phyloP scores from a whole-genome alignment of 257 asterid genomes.

The Plantago ovata region DNA sequence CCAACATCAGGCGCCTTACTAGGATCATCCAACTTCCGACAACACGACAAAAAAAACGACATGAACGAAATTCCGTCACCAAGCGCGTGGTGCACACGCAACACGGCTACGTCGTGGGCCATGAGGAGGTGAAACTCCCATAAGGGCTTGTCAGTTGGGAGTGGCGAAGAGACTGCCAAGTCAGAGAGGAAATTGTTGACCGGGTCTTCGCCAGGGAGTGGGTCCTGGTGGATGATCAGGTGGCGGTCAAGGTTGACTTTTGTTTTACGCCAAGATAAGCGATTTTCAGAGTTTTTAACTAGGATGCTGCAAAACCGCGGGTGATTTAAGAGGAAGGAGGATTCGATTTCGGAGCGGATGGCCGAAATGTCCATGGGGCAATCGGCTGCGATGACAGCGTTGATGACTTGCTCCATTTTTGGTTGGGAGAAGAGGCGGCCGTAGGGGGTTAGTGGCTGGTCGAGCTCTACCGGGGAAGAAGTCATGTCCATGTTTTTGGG shows the following conservation, averaged over 20 bases:
- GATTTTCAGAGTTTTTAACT: constrained; percentile 51
- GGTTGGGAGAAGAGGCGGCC: constrained; percentile 85
- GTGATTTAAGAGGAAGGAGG: constrained; percentile 52
- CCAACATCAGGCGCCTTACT: constrained; percentile 29
- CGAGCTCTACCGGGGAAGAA: too few species aligned
- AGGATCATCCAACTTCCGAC: constrained; percentile 61
- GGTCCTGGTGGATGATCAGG: constrained; percentile 40
- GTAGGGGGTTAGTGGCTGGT: constrained; percentile 71
- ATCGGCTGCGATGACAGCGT: constrained; percentile 33
- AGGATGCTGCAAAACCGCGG: constrained; percentile 75
- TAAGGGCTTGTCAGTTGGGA: constrained; percentile 60
- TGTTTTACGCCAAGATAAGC: constrained; percentile 64
- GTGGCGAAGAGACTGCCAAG: constrained; percentile 57
- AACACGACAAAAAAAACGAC: constrained; percentile 60
- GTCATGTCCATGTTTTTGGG: too few species aligned
- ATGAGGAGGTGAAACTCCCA: constrained; percentile 76
- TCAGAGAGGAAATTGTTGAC: constrained; percentile 68
- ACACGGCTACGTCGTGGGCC: constrained; percentile 45
- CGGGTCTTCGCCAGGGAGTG: constrained; percentile 46
- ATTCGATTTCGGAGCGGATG: constrained; percentile 30
- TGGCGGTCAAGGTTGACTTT: constrained; percentile 56
- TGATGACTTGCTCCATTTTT: constrained; percentile 44
- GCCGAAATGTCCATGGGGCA: constrained; percentile 36
- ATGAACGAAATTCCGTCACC: constrained; percentile 86
- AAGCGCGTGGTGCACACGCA: constrained; percentile 79